Evolutionary conservation across 2,329 filamentous ascomycete species (phyloP).

Genomic region (Graphilbum fragrans): DNA sequence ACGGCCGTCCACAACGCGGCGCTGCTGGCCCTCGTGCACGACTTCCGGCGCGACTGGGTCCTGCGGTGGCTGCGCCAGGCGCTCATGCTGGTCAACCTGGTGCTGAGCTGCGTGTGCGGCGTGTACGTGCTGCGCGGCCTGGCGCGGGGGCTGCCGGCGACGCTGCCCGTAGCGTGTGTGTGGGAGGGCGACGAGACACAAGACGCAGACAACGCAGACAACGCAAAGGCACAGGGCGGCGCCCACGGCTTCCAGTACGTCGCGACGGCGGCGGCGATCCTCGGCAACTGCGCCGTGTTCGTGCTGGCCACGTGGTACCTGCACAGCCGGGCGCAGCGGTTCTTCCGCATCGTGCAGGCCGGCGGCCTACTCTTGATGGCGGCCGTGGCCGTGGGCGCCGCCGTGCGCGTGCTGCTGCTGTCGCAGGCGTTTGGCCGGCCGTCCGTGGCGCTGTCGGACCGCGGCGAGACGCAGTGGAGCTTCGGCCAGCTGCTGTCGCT

Average conservation of each 20-base stretch:
- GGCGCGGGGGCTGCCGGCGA: constrained; percentile 32
- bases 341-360: constrained; percentile 41
- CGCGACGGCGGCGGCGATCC: constrained; percentile 50
- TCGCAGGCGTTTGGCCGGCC: constrained; percentile 49
- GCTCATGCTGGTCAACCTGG: constrained; percentile 54
- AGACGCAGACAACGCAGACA: too few relatives aligned
- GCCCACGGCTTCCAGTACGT: constrained; percentile 34
- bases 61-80: constrained; percentile 52
- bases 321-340: constrained; percentile 40
- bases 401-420: constrained; percentile 41
- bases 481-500: constrained; percentile 52
- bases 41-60: constrained; percentile 56
- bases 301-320: constrained; percentile 51
- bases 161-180: constrained; percentile 47
- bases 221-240: constrained; percentile 17
- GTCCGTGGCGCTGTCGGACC: constrained; percentile 34
- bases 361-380: constrained; percentile 41
- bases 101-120: constrained; percentile 42
- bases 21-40: constrained; percentile 50
- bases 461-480: constrained; percentile 44
- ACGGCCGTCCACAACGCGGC: constrained; percentile 55
- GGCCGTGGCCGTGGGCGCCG: constrained; percentile 45
- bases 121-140: constrained; percentile 45
- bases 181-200: too few relatives aligned
- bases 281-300: constrained; percentile 46